Base-by-base conservation (phyloP, 169 alveolate species). In the Eimeria acervulina region DNA sequence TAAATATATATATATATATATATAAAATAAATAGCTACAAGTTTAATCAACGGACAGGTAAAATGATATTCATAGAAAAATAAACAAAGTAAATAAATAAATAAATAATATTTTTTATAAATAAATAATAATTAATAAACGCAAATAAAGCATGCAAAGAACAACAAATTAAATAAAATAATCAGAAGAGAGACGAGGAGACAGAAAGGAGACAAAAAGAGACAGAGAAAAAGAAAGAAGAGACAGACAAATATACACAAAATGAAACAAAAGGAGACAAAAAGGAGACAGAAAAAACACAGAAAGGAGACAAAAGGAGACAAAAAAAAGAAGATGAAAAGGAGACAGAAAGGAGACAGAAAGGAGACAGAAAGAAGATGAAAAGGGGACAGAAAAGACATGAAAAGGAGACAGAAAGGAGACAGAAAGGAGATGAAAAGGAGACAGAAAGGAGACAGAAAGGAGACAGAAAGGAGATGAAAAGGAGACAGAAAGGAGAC, bases 401-500 rank as follows among this genome's bases (percentile, higher is more conserved):
- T n/a, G n/a, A n/a, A n/a, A n/a, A 66, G 76, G 36, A 28, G 36
- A 21, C 36, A 28, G 36, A 8, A 8, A 21, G 15, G 7, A 66
- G 36, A 66, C 76, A 66, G 76, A 66, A 26, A 15, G 36, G 15
- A 19, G 15, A 5, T 5, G 40, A 8, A 28, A 66, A 8, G 15
- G 36, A 66, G 28, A 66, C n/a, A n/a, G n/a, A 19, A 66, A 21
- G 36, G 76, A 66, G 76, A 66, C 76, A 66, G 76, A 66, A 66
- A 66, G n/a, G 76, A 66, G 76, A 66, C 76, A 66, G 76, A n/a
- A n/a, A n/a, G n/a, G n/a, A n/a, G n/a, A n/a, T n/a, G n/a, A n/a
- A n/a, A 66, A 28, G 76, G 76, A 66, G 76, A 66, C 76, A 66
- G 76, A 66, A 66, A 66, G n/a, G 76, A 28, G 40, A 66, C 40